Evolutionary conservation across 768 basidiomycete species (phyloP).

Genomic region (Coprinellus aureogranulatus): DNA sequence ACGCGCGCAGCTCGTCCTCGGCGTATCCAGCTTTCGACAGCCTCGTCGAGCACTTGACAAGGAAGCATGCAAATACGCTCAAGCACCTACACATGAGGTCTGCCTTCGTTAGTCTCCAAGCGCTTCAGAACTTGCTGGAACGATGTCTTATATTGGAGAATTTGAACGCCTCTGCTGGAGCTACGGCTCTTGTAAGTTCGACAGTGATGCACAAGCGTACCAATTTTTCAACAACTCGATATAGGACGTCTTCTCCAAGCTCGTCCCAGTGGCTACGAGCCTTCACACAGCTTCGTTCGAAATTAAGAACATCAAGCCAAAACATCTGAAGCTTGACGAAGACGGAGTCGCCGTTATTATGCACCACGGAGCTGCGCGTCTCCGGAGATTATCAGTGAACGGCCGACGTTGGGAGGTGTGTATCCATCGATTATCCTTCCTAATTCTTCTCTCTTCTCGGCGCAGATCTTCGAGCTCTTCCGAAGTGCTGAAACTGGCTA

Average conservation of each 20-base stretch:
- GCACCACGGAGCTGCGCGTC: conserved; percentile 17
- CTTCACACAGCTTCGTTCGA: conserved; percentile 34
- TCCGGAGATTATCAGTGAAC: conserved; percentile 33
- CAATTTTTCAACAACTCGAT: too few relatives aligned
- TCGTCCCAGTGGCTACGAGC: conserved; percentile 14
- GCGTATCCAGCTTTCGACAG: conserved; percentile 11
- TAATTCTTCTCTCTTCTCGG: too few relatives aligned
- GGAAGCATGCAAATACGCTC: conserved; percentile 30
- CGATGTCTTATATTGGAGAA: conserved; percentile 36
- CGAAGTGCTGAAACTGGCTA: too few relatives aligned
- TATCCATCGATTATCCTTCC: not conserved
- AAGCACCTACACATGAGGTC: conserved; percentile 29
- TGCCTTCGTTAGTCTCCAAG: conserved; percentile 29
- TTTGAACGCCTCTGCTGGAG: conserved; percentile 28
- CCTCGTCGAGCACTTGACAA: conserved; percentile 38
- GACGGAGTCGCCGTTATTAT: conserved; percentile 24
- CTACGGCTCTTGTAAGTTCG: conserved; percentile 32
- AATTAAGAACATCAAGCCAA: conserved; percentile 29
- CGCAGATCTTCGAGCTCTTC: too few relatives aligned
- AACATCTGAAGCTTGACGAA: conserved; percentile 16
- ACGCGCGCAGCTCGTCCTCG: not conserved
- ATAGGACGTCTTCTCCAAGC: conserved; percentile 27
- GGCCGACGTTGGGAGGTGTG: conserved; percentile 33
- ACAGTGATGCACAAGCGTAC: too few relatives aligned
- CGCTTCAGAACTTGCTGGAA: conserved; percentile 26